phyloP scores from a whole-genome alignment of 106 monocot species.

The Posidonia australis region DNA sequence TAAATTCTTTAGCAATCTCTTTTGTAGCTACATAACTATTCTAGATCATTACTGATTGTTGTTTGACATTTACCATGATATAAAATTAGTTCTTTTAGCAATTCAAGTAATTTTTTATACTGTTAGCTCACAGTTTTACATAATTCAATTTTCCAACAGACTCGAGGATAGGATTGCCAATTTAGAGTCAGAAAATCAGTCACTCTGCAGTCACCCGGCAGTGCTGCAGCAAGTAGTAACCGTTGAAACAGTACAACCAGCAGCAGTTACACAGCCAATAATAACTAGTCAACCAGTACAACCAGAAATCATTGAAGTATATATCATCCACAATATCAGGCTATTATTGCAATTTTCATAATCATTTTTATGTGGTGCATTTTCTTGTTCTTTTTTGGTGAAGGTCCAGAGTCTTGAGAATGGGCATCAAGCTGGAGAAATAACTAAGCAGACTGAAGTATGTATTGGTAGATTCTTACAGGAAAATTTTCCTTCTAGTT shows the following conservation, averaged over 20 bases:
- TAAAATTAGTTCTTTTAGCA: no score
- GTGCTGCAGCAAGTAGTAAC: constrained; percentile 21
- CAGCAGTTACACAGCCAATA: constrained; percentile 2
- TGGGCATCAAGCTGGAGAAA: constrained; percentile 28
- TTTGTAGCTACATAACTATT: not conserved
- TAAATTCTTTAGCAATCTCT: not conserved
- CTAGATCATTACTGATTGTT: not conserved
- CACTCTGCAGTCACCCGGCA: constrained; percentile 38
- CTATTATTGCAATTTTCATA: not conserved
- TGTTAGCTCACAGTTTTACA: not conserved
- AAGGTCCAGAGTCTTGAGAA: constrained; percentile 41
- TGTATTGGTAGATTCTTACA: not conserved
- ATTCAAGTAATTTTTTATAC: no score
- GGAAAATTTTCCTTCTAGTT: not conserved
- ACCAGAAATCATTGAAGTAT: constrained; percentile 26
- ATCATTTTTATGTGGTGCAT: not conserved
- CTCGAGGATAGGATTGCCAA: constrained; percentile 52
- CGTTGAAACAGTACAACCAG: constrained; percentile 15
- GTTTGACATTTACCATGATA: not conserved
- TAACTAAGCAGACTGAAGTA: constrained; percentile 33
- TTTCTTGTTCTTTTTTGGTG: not conserved
- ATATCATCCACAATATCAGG: not conserved
- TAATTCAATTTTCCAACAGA: constrained; percentile 15
- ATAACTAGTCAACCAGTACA: not conserved
- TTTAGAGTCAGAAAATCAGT: constrained; percentile 65